A percentile compares a stretch with the other conserved stretches of the same genome.
These are phyloP conservation scores for Trapa incisa DNA, from an alignment of 345 rosid species.

Conservation along the genomic window DNA sequence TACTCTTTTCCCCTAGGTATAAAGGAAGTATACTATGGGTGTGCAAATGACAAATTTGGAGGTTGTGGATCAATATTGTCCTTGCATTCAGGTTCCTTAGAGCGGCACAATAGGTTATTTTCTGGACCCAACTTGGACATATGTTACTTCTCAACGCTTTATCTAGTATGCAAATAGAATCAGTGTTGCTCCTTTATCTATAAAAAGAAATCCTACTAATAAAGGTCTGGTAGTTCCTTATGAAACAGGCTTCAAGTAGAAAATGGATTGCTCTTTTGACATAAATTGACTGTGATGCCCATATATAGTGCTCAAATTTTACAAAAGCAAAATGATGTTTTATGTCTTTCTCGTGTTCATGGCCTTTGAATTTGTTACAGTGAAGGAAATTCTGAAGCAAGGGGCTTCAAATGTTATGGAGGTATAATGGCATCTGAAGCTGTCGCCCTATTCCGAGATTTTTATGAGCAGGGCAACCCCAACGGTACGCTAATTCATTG, in stretches of 20 bases:
- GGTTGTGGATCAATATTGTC: conserved; percentile 78
- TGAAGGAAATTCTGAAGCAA: conserved; percentile 5
- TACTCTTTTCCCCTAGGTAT: conserved; percentile 22
- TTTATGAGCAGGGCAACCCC: conserved; percentile 85
- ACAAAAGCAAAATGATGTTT: neutral
- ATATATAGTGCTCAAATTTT: neutral
- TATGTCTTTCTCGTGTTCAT: neutral
- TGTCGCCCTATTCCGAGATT: conserved; percentile 44
- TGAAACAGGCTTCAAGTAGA: neutral
- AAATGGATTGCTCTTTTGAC: neutral
- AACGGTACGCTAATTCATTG: conserved; percentile 34
- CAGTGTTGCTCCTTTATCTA: neutral
- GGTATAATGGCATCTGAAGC: conserved; percentile 70
- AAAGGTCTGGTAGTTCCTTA: neutral
- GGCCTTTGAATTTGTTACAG: neutral
- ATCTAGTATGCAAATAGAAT: neutral
- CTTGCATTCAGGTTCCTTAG: conserved; percentile 34
- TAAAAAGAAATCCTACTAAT: neutral
- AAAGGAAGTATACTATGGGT: conserved; percentile 62
- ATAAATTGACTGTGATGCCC: neutral
- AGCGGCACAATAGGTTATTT: conserved; percentile 15
- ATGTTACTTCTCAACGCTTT: neutral
- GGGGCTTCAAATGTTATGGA: conserved; percentile 20
- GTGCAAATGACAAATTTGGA: conserved; percentile 77
- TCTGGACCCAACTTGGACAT: neutral